Evolutionary conservation across 768 basidiomycete species (phyloP).

Genomic region (Termitomyces sp.): DNA sequence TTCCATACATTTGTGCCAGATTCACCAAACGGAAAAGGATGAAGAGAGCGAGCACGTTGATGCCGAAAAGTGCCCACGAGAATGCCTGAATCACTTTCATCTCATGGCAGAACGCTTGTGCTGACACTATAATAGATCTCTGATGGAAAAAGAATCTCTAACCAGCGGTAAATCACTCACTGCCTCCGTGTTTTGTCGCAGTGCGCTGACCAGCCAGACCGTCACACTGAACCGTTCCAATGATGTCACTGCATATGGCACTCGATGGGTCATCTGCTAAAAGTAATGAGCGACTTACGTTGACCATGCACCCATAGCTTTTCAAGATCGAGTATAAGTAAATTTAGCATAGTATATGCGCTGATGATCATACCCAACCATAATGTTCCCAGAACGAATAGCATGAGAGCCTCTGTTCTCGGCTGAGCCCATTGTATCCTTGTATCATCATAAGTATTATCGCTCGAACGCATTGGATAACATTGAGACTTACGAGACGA

Average conservation of each 20-base stretch:
- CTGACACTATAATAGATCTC: slow-evolving; percentile 38
- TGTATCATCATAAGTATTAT: slow-evolving; percentile 6
- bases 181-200: slow-evolving; percentile 47
- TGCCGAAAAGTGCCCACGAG: slow-evolving; percentile 67
- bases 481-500: slow-evolving; percentile 44
- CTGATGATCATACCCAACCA: slow-evolving; percentile 56
- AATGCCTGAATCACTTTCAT: slow-evolving; percentile 78
- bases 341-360: neutral
- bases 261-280: neutral
- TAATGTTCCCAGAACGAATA: slow-evolving; percentile 52
- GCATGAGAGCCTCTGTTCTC: slow-evolving; percentile 46
- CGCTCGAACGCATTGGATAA: neutral
- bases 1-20: slow-evolving; percentile 49
- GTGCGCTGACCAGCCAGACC: slow-evolving; percentile 33
- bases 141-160: slow-evolving; percentile 1
- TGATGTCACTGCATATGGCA: slow-evolving; percentile 50
- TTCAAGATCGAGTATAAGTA: slow-evolving; percentile 1
- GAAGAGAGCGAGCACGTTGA: slow-evolving; percentile 40
- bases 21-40: slow-evolving; percentile 53
- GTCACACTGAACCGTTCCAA: slow-evolving; percentile 60
- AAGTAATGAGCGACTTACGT: slow-evolving; percentile 36
- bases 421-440: slow-evolving; percentile 73
- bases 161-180: slow-evolving; percentile 29
- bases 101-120: slow-evolving; percentile 60
- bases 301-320: slow-evolving; percentile 75